phyloP scores from a whole-genome alignment of 345 rosid genomes.

The Populus pruinosa region DNA sequence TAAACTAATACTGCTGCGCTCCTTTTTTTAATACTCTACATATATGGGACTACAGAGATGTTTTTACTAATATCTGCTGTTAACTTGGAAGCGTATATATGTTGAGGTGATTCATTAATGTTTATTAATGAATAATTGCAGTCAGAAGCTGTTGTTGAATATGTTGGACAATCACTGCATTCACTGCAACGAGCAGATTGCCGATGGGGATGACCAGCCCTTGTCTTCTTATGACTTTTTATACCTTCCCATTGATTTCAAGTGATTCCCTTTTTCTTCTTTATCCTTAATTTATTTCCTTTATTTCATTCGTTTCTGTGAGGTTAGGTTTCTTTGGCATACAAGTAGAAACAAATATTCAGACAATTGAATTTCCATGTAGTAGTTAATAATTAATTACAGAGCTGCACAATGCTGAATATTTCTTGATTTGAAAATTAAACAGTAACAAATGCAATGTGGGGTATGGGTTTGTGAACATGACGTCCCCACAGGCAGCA shows the following conservation, averaged over 20 bases:
- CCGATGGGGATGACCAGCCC: conserved; percentile 41
- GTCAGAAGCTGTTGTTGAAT: conserved; percentile 46
- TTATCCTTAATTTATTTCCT: neutral
- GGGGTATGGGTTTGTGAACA: conserved; percentile 98
- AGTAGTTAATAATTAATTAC: too few relatives aligned
- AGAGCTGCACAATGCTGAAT: neutral
- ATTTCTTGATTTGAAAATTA: neutral
- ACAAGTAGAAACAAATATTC: neutral
- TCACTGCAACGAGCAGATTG: conserved; percentile 75
- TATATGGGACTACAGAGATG: neutral
- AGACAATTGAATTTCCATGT: neutral
- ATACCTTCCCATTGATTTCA: conserved; percentile 94
- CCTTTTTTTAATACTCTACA: neutral
- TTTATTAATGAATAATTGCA: neutral
- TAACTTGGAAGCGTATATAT: neutral
- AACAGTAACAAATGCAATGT: conserved; percentile 88
- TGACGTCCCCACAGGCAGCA: conserved; percentile 82
- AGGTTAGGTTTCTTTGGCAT: neutral
- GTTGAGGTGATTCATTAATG: neutral
- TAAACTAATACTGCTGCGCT: neutral
- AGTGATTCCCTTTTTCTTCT: conserved; percentile 34
- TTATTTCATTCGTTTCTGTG: neutral
- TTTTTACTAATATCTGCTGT: neutral
- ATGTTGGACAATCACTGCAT: conserved; percentile 90
- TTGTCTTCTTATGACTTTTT: conserved; percentile 84